Conservation (phyloP, 176 grass and related monocot species). For the Oryza brachyantha region DNA sequence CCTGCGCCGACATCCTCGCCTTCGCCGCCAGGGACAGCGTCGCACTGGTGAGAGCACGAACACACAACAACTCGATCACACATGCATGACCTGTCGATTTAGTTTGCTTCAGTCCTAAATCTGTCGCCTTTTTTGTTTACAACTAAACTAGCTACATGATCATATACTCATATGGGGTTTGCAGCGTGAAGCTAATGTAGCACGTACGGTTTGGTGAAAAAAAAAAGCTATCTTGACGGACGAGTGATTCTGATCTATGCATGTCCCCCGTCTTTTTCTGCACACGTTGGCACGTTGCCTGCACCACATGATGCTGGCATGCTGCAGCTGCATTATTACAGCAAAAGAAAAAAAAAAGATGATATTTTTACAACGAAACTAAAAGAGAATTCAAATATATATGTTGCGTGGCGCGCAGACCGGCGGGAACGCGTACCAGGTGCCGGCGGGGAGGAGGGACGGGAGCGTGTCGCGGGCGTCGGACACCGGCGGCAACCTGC, state of each 20-base stretch:
- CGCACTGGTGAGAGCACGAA: conserved; percentile 36
- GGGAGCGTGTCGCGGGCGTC: conserved; percentile 46
- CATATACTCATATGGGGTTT: conserved; percentile 18
- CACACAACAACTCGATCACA: neutral
- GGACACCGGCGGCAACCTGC: conserved; percentile 66
- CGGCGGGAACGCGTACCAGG: conserved; percentile 70
- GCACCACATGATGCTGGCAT: conserved; percentile 36
- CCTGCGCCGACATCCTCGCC: conserved; percentile 89
- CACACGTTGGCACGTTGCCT: conserved; percentile 14
- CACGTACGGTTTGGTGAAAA: neutral
- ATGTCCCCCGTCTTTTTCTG: conserved; percentile 24
- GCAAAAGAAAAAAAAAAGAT: no score
- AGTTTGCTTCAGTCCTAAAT: neutral
- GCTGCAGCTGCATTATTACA: neutral
- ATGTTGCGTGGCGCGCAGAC: conserved; percentile 32
- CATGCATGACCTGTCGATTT: neutral
- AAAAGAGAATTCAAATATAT: neutral
- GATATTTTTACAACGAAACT: neutral
- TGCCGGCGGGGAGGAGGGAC: conserved; percentile 67
- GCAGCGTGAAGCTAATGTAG: conserved; percentile 18
- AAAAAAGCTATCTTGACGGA: conserved; percentile 5
- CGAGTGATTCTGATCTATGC: neutral
- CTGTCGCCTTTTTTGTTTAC: no score
- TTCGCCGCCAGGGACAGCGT: conserved; percentile 88
- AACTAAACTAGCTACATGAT: conserved; percentile 34